Conservation (phyloP, 1,139 yeast genomes). For the Lodderomyces metapsilosis region DNA sequence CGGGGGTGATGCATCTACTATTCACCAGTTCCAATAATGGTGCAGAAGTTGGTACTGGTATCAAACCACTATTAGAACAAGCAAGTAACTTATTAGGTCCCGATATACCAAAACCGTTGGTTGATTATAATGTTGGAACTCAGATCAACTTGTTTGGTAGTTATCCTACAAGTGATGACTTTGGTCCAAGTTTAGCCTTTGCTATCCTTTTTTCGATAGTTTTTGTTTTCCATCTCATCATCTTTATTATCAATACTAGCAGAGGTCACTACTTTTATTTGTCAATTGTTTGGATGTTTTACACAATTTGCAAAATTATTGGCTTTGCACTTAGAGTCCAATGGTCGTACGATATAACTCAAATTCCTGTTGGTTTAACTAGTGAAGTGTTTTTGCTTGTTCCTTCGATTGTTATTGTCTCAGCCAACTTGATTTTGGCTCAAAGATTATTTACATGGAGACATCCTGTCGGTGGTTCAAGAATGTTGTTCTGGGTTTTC, state of each 20-base stretch:
- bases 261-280: constrained; percentile 39
- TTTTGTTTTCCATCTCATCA: constrained; percentile 23
- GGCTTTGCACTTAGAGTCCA: constrained; percentile 32
- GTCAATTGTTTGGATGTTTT: constrained; percentile 31
- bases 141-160: constrained; percentile 36
- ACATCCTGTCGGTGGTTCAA: constrained; percentile 48
- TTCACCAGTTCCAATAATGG: constrained; percentile 14
- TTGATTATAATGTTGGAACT: constrained; percentile 18
- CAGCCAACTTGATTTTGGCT: constrained; percentile 40
- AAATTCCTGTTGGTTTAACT: constrained; percentile 29
- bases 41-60: constrained; percentile 26
- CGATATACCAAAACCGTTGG: constrained; percentile 20
- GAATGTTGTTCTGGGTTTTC: constrained; percentile 33
- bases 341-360: constrained; percentile 29
- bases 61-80: constrained; percentile 16
- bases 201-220: constrained; percentile 28
- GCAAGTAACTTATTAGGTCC: constrained; percentile 25
- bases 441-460: constrained; percentile 48
- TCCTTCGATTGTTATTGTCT: constrained; percentile 33
- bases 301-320: constrained; percentile 26
- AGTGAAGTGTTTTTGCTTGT: constrained; percentile 35
- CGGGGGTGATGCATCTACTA: background rate
- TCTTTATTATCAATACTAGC: constrained; percentile 29
- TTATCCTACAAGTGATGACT: constrained; percentile 30
- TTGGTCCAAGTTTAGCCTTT: constrained; percentile 33